These are phyloP conservation scores for Neobulgaria alba DNA, from an alignment of 2,329 filamentous ascomycete species.

Conservation along the genomic window DNA sequence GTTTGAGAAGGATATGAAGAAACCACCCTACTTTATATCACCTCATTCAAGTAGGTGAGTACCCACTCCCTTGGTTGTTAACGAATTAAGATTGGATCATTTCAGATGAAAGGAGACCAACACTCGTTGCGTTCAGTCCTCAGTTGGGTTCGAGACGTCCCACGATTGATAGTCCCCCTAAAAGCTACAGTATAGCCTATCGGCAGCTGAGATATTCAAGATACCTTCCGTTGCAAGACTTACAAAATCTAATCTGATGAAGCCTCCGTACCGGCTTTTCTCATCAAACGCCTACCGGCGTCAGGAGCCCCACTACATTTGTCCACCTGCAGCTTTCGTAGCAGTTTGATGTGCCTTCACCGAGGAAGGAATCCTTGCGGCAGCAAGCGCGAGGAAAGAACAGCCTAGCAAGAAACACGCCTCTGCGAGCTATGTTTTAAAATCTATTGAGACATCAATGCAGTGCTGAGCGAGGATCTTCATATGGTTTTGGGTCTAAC, in stretches of 20 bases:
- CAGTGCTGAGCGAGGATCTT: too few relatives aligned
- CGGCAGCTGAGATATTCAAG: too few relatives aligned
- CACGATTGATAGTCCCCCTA: conserved; percentile 8
- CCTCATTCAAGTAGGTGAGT: conserved; percentile 2
- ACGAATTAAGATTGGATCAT: too few relatives aligned
- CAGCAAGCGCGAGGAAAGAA: neutral
- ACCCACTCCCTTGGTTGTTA: neutral
- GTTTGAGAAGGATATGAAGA: conserved; percentile 9
- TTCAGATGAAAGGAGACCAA: neutral
- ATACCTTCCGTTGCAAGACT: too few relatives aligned
- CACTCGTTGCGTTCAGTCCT: neutral
- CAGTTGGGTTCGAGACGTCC: conserved; percentile 7
- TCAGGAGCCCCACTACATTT: too few relatives aligned
- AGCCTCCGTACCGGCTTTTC: neutral
- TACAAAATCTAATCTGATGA: conserved; percentile 2
- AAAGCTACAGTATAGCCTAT: too few relatives aligned
- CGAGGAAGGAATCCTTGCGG: neutral
- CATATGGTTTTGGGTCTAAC: too few relatives aligned
- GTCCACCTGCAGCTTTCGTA: neutral
- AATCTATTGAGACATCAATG: neutral
- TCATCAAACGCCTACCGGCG: too few relatives aligned
- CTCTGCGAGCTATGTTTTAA: neutral
- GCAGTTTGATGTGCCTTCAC: neutral
- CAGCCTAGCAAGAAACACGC: too few relatives aligned
- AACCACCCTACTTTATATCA: conserved; percentile 14